Base-by-base conservation (phyloP, 768 basidiomycete species). In the Lepiota venenata region DNA sequence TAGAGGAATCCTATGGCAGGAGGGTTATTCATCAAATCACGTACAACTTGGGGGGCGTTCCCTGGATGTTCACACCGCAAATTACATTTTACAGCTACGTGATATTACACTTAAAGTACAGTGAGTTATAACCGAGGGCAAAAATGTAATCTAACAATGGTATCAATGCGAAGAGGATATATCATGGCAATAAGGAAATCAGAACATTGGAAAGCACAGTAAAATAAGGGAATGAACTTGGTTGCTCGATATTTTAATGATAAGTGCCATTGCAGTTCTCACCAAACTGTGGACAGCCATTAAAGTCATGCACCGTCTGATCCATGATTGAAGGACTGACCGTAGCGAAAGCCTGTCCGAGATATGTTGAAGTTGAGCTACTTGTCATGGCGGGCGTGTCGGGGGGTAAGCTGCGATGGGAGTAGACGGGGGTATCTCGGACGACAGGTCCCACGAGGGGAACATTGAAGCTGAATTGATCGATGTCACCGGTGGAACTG, bases 401-500 rank as follows among this genome's bases (percentile, higher is more conserved):
- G 10, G 60, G 57, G 29, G 64, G 62, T 11, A 62, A 64, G 56
- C 50, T 68, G 48, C 35, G 74, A 56, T 58, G 72, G 58, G 60
- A 68, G 47, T 56, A 66, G 50, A 58, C 67, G 58, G 49, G 63
- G 57, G 52, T 64, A 65, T 63, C 69, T 50, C 61, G 62, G 48
- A 66, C 60, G 50, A 65, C 61, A 9, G 66, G 59, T 27, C 58
- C 60, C 32, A 63, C 52, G 36, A 69, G 57, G 29, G 77, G 75
- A 12, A 72, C 69, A 37, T 71, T 70, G 63, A 80, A 83, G 39
- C 68, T 71, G 64, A 83, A 83, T 21, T 76, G 80, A 51, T 82
- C 80, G 32, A 79, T 60, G 39, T 83, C 81, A 15, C 64, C 62
- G 20, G 68, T 64, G 10, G 69, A 62, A 22, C 64, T 66, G 35